Conservation (phyloP, 140 eudicot genomes). For the Bidens hawaiensis region DNA sequence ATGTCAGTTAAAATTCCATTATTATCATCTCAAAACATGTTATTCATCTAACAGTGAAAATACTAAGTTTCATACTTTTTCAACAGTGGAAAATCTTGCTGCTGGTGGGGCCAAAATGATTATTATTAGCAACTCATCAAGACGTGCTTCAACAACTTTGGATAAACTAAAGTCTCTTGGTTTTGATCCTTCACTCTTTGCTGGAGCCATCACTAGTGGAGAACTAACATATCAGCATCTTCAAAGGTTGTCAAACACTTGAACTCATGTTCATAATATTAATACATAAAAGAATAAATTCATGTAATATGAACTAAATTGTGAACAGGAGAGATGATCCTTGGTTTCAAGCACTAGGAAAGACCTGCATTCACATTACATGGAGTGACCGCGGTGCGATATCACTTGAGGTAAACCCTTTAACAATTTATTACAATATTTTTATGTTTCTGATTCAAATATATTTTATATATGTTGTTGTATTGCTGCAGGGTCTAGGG, state of each 20-base stretch:
- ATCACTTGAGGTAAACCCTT: conserved; percentile 69
- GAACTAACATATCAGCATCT: conserved; percentile 87
- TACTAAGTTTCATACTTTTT: conserved; percentile 11
- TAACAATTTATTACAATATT: neutral
- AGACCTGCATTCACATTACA: conserved; percentile 86
- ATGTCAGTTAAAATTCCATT: conserved; percentile 9
- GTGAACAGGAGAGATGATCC: conserved; percentile 73
- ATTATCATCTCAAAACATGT: neutral
- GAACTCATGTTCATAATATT: neutral
- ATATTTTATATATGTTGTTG: neutral
- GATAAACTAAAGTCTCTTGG: conserved; percentile 82
- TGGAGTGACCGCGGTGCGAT: conserved; percentile 95
- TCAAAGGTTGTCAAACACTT: conserved; percentile 38
- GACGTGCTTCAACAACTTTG: conserved; percentile 83
- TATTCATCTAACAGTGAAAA: neutral
- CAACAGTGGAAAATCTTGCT: conserved; percentile 70
- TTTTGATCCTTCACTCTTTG: conserved; percentile 83
- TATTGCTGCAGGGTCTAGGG: conserved; percentile 65
- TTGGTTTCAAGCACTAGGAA: conserved; percentile 82
- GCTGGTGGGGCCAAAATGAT: conserved; percentile 83
- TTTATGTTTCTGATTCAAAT: neutral
- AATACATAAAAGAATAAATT: neutral
- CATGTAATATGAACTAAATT: neutral
- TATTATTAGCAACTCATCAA: conserved; percentile 90
- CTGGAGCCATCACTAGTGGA: conserved; percentile 91